Base-by-base conservation (phyloP, 352 stramenopile genomes). In the Discostella stelligera region DNA sequence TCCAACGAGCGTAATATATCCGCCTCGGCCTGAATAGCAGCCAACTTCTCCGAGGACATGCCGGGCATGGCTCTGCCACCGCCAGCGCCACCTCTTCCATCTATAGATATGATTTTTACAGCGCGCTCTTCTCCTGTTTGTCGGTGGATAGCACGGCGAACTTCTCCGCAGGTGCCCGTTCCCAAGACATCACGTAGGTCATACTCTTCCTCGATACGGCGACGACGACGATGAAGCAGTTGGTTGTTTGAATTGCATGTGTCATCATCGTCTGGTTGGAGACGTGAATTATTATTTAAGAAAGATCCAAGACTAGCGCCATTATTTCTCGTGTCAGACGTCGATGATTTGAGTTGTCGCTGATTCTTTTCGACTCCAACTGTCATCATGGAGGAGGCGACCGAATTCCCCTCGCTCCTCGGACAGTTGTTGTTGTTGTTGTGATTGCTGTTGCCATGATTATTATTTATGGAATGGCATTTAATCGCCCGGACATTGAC, bases 51-150 rank as follows among this genome's bases (percentile, higher is more conserved):
- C 3, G 50, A 46, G 20, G 72, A 71, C 49, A 71, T 56, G 39
- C 20, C 44, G 30, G 14, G 58, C 13, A 27, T 27, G 39, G 13
- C 53, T 21, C 41, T 20, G 49, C 48, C 54, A 11, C 49, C 48
- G 48, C 39, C 69, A 48, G 48, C 55, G 27, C 30, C 56, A 70
- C 52, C 69, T 54, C 67, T n/a, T n/a, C 62, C 59, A 14, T 58
- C 52, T 14, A 90, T 80, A 20, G 73, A 74, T 54, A 94, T 90
- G 8, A 91, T 84, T 74, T 94, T 94, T 25, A 94, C 82, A 8
- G 89, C 89, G 30, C 69, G 71, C 59, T 88, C 71, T 41, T 91
- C 64, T 49, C 87, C 89, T 0, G 82, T 90, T 21, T 80, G 75
- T 55, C 87, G 79, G 69, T 92, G 76, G 68, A 93, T 91, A 8